These are phyloP conservation scores for Nakazawaea laoshanensis DNA, from an alignment of 805 yeast species.

Conservation along the genomic window DNA sequence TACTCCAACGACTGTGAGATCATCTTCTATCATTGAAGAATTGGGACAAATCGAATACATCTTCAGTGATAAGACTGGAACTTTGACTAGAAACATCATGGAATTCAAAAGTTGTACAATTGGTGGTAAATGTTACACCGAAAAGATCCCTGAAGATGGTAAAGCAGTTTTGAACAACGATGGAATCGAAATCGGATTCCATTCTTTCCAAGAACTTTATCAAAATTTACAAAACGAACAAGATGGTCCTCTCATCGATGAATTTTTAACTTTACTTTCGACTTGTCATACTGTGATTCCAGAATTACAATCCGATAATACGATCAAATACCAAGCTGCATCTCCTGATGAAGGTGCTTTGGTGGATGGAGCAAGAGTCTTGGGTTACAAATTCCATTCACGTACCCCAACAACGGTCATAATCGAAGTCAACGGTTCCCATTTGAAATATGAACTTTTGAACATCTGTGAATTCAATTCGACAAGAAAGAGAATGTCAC, in stretches of 20 bases:
- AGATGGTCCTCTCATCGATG: slow-evolving; percentile 42
- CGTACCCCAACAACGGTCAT: slow-evolving; percentile 82
- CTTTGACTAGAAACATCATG: slow-evolving; percentile 93
- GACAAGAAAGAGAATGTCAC: slow-evolving; percentile 96
- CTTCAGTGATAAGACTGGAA: slow-evolving; percentile 96
- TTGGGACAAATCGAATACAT: slow-evolving; percentile 94
- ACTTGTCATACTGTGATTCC: slow-evolving; percentile 98
- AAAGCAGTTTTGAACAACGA: slow-evolving; percentile 57
- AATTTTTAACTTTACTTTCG: slow-evolving; percentile 76
- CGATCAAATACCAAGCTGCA: slow-evolving; percentile 93
- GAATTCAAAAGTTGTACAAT: slow-evolving; percentile 90
- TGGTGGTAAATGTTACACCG: slow-evolving; percentile 85
- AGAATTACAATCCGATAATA: slow-evolving; percentile 55
- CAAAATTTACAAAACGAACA: slow-evolving; percentile 34
- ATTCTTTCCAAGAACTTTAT: slow-evolving; percentile 58
- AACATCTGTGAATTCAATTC: slow-evolving; percentile 96
- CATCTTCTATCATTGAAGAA: slow-evolving; percentile 94
- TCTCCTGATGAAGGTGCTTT: slow-evolving; percentile 99
- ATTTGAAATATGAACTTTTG: slow-evolving; percentile 63
- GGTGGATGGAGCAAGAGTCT: slow-evolving; percentile 89
- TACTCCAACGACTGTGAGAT: slow-evolving; percentile 91
- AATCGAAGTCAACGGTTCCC: slow-evolving; percentile 46
- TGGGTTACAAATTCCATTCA: slow-evolving; percentile 78
- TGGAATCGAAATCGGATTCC: slow-evolving; percentile 75
- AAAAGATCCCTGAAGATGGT: slow-evolving; percentile 85